These are phyloP conservation scores for Lolium multiflorum DNA, from an alignment of 176 grass and related monocot species.

Conservation along the genomic window DNA sequence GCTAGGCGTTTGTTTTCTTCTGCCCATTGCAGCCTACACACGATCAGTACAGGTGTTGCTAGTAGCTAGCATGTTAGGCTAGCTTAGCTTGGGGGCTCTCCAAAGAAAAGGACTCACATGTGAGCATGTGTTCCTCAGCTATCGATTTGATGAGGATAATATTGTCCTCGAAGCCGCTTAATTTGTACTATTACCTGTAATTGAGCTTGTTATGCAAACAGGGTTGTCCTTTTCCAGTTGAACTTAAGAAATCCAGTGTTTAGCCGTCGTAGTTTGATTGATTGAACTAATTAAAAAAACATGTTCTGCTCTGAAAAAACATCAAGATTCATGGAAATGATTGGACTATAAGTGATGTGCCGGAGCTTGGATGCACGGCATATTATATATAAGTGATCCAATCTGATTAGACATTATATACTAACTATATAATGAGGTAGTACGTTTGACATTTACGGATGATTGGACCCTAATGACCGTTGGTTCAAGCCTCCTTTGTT, in stretches of 20 bases:
- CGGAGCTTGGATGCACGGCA: slow-evolving; percentile 12
- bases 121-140: neutral
- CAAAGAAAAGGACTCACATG: neutral
- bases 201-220: neutral
- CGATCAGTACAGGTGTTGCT: neutral
- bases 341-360: slow-evolving; percentile 8
- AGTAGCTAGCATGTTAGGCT: neutral
- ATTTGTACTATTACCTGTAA: neutral
- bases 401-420: slow-evolving; percentile 30
- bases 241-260: neutral
- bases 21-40: neutral
- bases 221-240: neutral
- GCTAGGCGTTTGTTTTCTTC: neutral
- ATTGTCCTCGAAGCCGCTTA: neutral
- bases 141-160: neutral
- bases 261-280: neutral
- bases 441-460: slow-evolving; percentile 47
- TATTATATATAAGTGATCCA: slow-evolving; percentile 12
- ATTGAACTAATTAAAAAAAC: neutral
- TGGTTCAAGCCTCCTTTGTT: neutral
- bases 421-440: neutral
- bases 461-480: neutral
- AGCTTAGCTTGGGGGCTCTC: neutral
- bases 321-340: slow-evolving; percentile 33
- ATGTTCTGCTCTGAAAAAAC: neutral